Percentiles rank a stretch among this genome's conserved stretches.
phyloP scores from a whole-genome alignment of 331 rosid genomes.

The Saraca asoca region DNA sequence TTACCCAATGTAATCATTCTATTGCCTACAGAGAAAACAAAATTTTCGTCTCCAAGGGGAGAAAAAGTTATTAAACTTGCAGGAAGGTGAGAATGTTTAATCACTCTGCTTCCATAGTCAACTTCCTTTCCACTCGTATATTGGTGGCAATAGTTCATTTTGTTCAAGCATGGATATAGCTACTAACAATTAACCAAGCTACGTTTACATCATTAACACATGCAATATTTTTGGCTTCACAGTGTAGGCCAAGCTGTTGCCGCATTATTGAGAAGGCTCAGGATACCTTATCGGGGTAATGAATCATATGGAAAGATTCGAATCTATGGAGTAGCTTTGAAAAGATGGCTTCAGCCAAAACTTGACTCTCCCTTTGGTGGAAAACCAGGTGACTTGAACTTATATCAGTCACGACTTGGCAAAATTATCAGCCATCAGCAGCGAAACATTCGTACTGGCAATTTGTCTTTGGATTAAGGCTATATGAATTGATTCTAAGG shows the following conservation, averaged over 20 bases:
- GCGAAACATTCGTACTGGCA: constrained; percentile 66
- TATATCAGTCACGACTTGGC: constrained; percentile 64
- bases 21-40: constrained; percentile 56
- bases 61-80: constrained; percentile 62
- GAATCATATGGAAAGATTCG: constrained; percentile 81
- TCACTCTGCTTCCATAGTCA: constrained; percentile 17
- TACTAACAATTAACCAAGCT: constrained; percentile 14
- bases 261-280: constrained; percentile 78
- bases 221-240: constrained; percentile 42
- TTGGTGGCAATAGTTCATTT: constrained; percentile 18
- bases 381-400: constrained; percentile 62
- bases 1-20: constrained; percentile 65
- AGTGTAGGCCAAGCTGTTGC: constrained; percentile 84
- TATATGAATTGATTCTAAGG: constrained; percentile 33
- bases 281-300: constrained; percentile 66
- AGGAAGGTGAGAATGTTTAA: constrained; percentile 71
- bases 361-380: constrained; percentile 60
- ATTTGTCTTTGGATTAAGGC: constrained; percentile 65
- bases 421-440: constrained; percentile 76
- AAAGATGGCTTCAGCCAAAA: constrained; percentile 87
- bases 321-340: constrained; percentile 61
- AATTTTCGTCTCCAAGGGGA: constrained; percentile 52
- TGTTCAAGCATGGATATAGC: background rate
- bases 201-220: constrained; percentile 21
- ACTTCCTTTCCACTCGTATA: constrained; percentile 21